A percentile compares a stretch with the other conserved stretches of the same genome.
Evolutionary conservation across 345 rosid species (phyloP).

Genomic region (Lagerstroemia speciosa): DNA sequence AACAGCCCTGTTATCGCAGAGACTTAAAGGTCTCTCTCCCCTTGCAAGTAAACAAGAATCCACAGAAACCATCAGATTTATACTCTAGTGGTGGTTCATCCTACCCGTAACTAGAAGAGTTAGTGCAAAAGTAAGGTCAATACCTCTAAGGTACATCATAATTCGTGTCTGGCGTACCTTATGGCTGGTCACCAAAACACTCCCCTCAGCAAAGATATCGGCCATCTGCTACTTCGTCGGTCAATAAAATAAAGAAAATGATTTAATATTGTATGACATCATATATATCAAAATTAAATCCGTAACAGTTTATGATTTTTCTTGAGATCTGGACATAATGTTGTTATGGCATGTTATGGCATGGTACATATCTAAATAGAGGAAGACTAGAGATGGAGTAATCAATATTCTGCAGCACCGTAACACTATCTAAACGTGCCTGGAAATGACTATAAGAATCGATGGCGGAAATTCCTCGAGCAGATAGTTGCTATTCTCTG

Average conservation of each 20-base stretch:
- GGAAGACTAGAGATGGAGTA: conserved; percentile 9
- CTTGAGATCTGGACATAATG: conserved; percentile 5
- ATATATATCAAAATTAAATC: conserved; percentile 4
- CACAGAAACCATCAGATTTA: not conserved
- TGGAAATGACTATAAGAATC: conserved; percentile 3
- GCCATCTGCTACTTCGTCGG: conserved; percentile 13
- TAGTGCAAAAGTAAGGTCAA: not conserved
- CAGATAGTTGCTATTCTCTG: conserved; percentile 10
- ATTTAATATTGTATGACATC: not conserved
- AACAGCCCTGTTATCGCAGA: conserved; percentile 4
- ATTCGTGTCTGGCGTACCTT: not conserved
- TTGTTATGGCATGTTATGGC: conserved; percentile 13
- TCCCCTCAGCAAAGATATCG: conserved; percentile 12
- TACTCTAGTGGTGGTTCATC: not conserved
- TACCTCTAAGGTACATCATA: not conserved
- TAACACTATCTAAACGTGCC: not conserved
- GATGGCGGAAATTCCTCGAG: conserved; percentile 4
- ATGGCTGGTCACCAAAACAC: conserved; percentile 14
- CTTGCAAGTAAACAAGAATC: not conserved
- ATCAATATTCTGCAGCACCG: conserved; percentile 2
- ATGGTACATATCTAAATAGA: conserved; percentile 13
- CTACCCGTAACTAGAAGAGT: not conserved
- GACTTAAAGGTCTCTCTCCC: conserved; percentile 1
- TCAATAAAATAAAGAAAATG: conserved; percentile 5
- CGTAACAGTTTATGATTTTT: not conserved